Evolutionary conservation across 1,139 yeast genomes (phyloP).

Genomic region (Blastobotrys serpentis): DNA sequence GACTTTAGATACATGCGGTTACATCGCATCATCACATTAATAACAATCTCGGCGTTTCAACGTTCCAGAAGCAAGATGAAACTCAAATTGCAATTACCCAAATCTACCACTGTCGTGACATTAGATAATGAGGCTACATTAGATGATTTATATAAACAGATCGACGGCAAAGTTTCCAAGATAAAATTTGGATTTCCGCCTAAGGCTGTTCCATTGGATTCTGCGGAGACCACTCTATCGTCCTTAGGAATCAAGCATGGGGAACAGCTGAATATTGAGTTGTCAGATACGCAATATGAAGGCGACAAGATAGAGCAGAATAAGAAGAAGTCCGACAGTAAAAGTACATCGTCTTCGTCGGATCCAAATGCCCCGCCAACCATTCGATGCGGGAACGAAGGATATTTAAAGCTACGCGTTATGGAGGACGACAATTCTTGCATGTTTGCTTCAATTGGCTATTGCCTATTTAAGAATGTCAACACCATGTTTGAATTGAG

Average conservation of each 20-base stretch:
- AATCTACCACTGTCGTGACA: conserved; percentile 25
- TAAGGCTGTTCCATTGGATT: conserved; percentile 41
- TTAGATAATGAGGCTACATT: conserved; percentile 32
- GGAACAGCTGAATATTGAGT: conserved; percentile 51
- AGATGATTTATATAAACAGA: conserved; percentile 28
- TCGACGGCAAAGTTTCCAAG: conserved; percentile 21
- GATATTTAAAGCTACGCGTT: conserved; percentile 50
- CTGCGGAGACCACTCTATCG: conserved; percentile 31
- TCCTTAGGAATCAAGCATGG: conserved; percentile 54
- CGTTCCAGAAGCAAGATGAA: conserved; percentile 29
- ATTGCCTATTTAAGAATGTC: conserved; percentile 47
- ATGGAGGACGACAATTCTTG: conserved; percentile 83
- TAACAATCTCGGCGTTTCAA: no score
- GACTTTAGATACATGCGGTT: not conserved
- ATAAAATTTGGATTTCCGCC: conserved; percentile 66
- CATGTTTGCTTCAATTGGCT: conserved; percentile 66
- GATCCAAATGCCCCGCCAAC: conserved; percentile 15
- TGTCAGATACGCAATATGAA: conserved; percentile 1
- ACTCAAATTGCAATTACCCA: conserved; percentile 30
- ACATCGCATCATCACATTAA: no score
- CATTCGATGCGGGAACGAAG: conserved; percentile 26
- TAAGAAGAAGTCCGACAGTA: no score
- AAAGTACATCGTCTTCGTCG: no score
- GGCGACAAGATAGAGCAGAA: not conserved
- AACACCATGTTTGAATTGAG: conserved; percentile 49